Conservation (phyloP, 2,329 filamentous ascomycete species). For the Pseudogymnoascus sp. region DNA sequence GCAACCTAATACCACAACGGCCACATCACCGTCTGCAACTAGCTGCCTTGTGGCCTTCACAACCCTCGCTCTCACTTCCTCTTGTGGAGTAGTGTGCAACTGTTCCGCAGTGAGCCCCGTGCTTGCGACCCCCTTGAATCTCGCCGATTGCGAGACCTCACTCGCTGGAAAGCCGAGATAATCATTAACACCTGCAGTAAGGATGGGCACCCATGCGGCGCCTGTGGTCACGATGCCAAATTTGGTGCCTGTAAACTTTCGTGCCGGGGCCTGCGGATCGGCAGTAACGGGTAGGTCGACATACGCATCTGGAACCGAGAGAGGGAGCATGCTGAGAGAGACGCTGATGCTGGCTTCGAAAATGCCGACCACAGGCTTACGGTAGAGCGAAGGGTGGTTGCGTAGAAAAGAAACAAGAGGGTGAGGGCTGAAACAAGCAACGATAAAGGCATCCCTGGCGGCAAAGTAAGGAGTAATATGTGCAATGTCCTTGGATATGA, state of each 20-base stretch:
- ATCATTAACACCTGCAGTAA: slow-evolving; percentile 55
- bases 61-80: slow-evolving; percentile 58
- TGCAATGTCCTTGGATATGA: slow-evolving; percentile 50
- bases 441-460: slow-evolving; percentile 65
- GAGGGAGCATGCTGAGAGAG: slow-evolving; percentile 17
- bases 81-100: slow-evolving; percentile 60
- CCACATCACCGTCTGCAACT: slow-evolving; percentile 48
- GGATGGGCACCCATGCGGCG: slow-evolving; percentile 69
- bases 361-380: slow-evolving; percentile 65
- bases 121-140: slow-evolving; percentile 72
- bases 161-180: slow-evolving; percentile 49
- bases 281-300: slow-evolving; percentile 43
- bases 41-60: slow-evolving; percentile 62
- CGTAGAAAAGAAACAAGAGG: slow-evolving; percentile 60
- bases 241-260: slow-evolving; percentile 30
- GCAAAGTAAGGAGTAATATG: background rate
- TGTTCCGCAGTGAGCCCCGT: slow-evolving; percentile 75
- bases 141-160: slow-evolving; percentile 13
- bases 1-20: slow-evolving; percentile 75
- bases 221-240: slow-evolving; percentile 92
- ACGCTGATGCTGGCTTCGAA: slow-evolving; percentile 71
- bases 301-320: background rate
- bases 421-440: slow-evolving; percentile 85
- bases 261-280: slow-evolving; percentile 36
- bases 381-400: slow-evolving; percentile 22